Percentiles rank a stretch among this genome's conserved stretches.
phyloP scores from a whole-genome alignment of 352 stramenopile genomes.

The Phytopythium sindhum region DNA sequence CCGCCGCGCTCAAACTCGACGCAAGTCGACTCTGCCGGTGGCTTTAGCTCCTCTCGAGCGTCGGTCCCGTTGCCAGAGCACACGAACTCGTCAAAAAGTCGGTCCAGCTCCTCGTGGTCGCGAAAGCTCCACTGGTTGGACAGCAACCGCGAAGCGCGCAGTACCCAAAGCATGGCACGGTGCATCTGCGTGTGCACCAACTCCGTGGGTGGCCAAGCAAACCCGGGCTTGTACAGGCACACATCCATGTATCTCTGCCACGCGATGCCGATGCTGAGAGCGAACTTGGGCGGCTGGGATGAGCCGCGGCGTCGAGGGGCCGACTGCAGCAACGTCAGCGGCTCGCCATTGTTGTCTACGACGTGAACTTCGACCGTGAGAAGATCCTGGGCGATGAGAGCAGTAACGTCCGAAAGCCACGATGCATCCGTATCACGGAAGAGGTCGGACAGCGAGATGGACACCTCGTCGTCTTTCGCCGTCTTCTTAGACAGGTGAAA shows the following conservation, averaged over 20 bases:
- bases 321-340: neutral
- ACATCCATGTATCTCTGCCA: constrained; percentile 7
- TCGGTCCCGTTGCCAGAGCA: neutral
- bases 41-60: neutral
- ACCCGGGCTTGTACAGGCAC: constrained; percentile 6
- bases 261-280: constrained; percentile 4
- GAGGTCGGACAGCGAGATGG: neutral
- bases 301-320: neutral
- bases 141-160: neutral
- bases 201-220: constrained; percentile 4
- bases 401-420: constrained; percentile 1
- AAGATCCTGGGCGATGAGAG: neutral
- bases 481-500: constrained; percentile 1
- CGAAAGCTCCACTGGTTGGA: neutral
- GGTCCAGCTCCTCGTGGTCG: constrained; percentile 2
- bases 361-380: neutral
- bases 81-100: constrained; percentile 6
- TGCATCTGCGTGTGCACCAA: constrained; percentile 2
- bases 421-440: neutral
- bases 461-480: neutral
- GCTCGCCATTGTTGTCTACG: neutral
- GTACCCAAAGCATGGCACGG: constrained; percentile 2
- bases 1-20: constrained; percentile 4
- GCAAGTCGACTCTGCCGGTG: constrained; percentile 2
- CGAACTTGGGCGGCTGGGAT: neutral